phyloP scores from a whole-genome alignment of 164 flowering plant genomes.

The Echeveria elegans region DNA sequence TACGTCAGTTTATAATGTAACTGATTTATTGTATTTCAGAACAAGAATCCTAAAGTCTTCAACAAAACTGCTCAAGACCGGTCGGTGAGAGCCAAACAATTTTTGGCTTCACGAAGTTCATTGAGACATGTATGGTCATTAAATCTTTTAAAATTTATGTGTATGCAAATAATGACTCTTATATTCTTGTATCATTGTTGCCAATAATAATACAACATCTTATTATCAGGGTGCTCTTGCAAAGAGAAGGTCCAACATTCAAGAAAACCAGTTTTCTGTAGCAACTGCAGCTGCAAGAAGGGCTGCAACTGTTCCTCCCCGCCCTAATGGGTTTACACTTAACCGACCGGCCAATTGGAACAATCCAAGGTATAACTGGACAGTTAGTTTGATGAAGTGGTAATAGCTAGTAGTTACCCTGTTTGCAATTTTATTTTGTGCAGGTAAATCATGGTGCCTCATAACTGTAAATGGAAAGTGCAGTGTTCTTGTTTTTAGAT shows the following conservation, averaged over 20 bases:
- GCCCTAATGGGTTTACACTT: constrained; percentile 5
- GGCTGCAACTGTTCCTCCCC: constrained; percentile 52
- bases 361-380: constrained; percentile 46
- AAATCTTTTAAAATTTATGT: background rate
- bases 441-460: constrained; percentile 41
- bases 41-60: constrained; percentile 28
- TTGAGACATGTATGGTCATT: constrained; percentile 58
- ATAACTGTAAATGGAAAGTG: background rate
- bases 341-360: constrained; percentile 34
- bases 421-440: background rate
- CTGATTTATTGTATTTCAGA: constrained; percentile 28
- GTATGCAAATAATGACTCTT: background rate
- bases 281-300: constrained; percentile 64
- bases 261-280: constrained; percentile 66
- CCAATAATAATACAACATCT: background rate
- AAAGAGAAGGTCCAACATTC: constrained; percentile 71
- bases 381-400: background rate
- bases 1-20: background rate
- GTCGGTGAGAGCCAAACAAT: constrained; percentile 37
- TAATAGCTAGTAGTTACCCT: background rate
- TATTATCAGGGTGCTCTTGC: constrained; percentile 63
- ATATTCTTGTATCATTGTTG: background rate
- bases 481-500: background rate
- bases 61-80: constrained; percentile 34
- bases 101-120: constrained; percentile 63